phyloP scores from a whole-genome alignment of 257 asterid genomes.

The Lavandula angustifolia region DNA sequence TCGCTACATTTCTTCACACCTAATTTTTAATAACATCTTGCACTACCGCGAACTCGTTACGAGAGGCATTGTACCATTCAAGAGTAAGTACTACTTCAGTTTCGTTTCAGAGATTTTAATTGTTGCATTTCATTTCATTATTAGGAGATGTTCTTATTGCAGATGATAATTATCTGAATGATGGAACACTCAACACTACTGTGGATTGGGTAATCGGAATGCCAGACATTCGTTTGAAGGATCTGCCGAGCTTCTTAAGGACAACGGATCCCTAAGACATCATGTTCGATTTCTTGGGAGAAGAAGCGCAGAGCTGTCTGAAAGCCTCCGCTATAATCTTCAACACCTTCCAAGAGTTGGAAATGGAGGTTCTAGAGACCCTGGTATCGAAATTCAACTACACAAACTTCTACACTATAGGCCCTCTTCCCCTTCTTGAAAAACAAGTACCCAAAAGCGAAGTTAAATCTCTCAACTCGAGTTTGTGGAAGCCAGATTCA shows the following conservation, averaged over 20 bases:
- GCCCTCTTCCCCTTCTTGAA: conserved; percentile 51
- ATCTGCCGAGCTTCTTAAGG: conserved; percentile 53
- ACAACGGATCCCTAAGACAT: conserved; percentile 62
- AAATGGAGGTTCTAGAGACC: conserved; percentile 41
- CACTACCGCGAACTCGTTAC: conserved; percentile 27
- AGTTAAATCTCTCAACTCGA: conserved; percentile 41
- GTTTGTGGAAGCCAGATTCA: conserved; percentile 48
- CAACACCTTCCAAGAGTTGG: conserved; percentile 53
- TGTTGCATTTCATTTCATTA: no score
- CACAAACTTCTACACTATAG: conserved; percentile 45
- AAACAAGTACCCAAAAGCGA: conserved; percentile 27
- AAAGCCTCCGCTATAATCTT: conserved; percentile 49
- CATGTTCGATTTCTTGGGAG: conserved; percentile 50
- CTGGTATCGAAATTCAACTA: conserved; percentile 40
- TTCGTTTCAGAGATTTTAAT: no score
- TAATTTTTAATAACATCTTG: no score
- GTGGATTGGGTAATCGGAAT: conserved; percentile 56
- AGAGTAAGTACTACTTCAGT: background rate
- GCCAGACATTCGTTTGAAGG: conserved; percentile 46
- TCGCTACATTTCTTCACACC: no score
- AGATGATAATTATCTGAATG: conserved; percentile 51
- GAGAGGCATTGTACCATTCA: conserved; percentile 34
- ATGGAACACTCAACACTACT: conserved; percentile 51
- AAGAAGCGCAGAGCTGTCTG: conserved; percentile 47
- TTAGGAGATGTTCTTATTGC: background rate